Percentiles rank a stretch among this genome's conserved stretches.
Evolutionary conservation across 345 rosid species (phyloP).

Genomic region (Hibiscus mutabilis): DNA sequence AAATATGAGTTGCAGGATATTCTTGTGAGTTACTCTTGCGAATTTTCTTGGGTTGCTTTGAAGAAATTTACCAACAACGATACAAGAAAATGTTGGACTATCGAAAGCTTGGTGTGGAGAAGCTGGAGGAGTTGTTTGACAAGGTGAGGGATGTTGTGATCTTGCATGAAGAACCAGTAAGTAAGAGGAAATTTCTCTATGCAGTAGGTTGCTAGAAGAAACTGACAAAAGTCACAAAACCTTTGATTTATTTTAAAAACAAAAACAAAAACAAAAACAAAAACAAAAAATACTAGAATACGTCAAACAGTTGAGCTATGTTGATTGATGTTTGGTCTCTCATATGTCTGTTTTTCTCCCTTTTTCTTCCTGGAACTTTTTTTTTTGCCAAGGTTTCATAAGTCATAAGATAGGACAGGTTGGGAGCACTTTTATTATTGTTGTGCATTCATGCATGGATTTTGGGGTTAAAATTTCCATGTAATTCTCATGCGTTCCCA

Average conservation of each 20-base stretch:
- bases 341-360: background rate
- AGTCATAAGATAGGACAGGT: background rate
- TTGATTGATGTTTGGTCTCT: constrained; percentile 8
- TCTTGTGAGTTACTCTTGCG: constrained; percentile 76
- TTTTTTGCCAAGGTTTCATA: constrained; percentile 1
- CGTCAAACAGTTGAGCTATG: constrained; percentile 9
- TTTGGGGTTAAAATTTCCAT: constrained; percentile 18
- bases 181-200: constrained; percentile 49
- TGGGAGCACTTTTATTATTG: too few species aligned
- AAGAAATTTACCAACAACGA: constrained; percentile 69
- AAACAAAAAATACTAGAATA: background rate
- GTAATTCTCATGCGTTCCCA: constrained; percentile 13
- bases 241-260: background rate
- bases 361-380: background rate
- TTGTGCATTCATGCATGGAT: too few species aligned
- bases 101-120: constrained; percentile 47
- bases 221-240: constrained; percentile 1
- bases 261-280: too few species aligned
- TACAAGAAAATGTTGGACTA: constrained; percentile 67
- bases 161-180: constrained; percentile 54
- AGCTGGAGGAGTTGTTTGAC: constrained; percentile 67
- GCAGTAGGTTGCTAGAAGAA: constrained; percentile 34
- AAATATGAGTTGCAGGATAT: constrained; percentile 80
- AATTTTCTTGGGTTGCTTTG: constrained; percentile 67
- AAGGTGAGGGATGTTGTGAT: constrained; percentile 61